These are phyloP conservation scores for Cytospora chrysosperma DNA, from an alignment of 2,329 filamentous ascomycete genomes.

Conservation along the genomic window DNA sequence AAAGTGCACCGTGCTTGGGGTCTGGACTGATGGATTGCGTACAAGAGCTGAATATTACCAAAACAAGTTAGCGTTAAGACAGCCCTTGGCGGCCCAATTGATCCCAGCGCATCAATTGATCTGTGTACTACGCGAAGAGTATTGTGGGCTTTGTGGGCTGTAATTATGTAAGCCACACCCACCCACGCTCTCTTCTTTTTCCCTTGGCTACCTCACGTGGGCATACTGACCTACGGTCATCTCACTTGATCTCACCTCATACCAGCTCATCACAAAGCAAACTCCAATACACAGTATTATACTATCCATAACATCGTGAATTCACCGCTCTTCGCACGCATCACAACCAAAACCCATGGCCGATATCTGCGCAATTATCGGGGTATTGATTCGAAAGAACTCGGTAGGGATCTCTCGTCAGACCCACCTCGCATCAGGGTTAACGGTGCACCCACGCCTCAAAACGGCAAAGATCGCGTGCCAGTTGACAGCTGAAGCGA, in stretches of 20 bases:
- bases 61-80: background rate
- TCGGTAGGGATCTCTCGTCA: background rate
- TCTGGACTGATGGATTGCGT: background rate
- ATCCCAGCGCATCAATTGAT: too few relatives aligned
- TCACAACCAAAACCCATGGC: background rate
- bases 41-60: background rate
- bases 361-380: background rate
- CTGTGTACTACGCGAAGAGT: background rate
- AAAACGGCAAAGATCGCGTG: slow-evolving; percentile 21
- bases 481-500: slow-evolving; percentile 18
- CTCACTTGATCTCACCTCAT: background rate
- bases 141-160: background rate
- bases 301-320: background rate
- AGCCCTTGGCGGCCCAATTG: background rate
- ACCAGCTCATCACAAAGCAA: background rate
- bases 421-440: background rate
- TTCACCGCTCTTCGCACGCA: background rate
- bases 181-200: background rate
- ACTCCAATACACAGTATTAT: background rate
- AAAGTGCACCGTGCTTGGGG: background rate
- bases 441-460: slow-evolving; percentile 5
- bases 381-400: background rate
- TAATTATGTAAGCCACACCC: background rate
- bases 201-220: too few relatives aligned
- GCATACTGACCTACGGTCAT: too few relatives aligned